Percentiles rank a stretch among this genome's conserved stretches.
These are phyloP conservation scores for Fusarium paranaense DNA, from an alignment of 2,329 filamentous ascomycete species.

Conservation along the genomic window DNA sequence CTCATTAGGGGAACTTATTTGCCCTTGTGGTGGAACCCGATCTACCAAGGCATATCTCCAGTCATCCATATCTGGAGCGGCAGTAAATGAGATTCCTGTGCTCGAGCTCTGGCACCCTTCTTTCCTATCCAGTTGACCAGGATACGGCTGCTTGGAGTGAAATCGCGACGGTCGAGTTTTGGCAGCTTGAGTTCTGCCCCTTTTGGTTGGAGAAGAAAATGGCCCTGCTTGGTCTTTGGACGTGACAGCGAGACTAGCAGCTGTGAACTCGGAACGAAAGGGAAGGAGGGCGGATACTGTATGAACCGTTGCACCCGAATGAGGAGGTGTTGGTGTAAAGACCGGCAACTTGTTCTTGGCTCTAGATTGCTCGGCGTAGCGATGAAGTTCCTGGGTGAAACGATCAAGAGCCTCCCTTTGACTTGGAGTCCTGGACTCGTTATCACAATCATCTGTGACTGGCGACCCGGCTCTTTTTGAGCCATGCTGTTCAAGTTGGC, in stretches of 20 bases:
- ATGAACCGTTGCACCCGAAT: constrained; percentile 58
- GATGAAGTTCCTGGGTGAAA: constrained; percentile 47
- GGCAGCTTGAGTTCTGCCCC: constrained; percentile 17
- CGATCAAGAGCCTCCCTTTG: constrained; percentile 55
- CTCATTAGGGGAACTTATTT: constrained; percentile 23
- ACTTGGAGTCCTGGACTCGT: constrained; percentile 57
- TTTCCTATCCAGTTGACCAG: constrained; percentile 48
- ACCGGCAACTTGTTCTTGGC: constrained; percentile 52
- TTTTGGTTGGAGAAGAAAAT: constrained; percentile 4
- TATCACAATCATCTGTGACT: constrained; percentile 8
- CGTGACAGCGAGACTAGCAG: constrained; percentile 67
- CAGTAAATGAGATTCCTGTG: constrained; percentile 49
- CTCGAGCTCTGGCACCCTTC: constrained; percentile 40
- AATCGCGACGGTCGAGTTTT: constrained; percentile 2
- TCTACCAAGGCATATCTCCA: constrained; percentile 51
- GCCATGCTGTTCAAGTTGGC: neutral
- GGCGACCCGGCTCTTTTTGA: neutral
- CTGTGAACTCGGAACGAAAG: constrained; percentile 64
- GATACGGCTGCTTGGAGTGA: constrained; percentile 5
- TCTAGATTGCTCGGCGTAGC: constrained; percentile 49
- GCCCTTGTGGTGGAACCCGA: constrained; percentile 40
- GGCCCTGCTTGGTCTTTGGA: constrained; percentile 58
- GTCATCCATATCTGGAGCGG: constrained; percentile 45
- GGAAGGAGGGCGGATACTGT: constrained; percentile 66
- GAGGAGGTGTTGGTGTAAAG: constrained; percentile 54